phyloP scores from a whole-genome alignment of 2,329 filamentous ascomycete genomes.

The Pseudogymnoascus verrucosus region DNA sequence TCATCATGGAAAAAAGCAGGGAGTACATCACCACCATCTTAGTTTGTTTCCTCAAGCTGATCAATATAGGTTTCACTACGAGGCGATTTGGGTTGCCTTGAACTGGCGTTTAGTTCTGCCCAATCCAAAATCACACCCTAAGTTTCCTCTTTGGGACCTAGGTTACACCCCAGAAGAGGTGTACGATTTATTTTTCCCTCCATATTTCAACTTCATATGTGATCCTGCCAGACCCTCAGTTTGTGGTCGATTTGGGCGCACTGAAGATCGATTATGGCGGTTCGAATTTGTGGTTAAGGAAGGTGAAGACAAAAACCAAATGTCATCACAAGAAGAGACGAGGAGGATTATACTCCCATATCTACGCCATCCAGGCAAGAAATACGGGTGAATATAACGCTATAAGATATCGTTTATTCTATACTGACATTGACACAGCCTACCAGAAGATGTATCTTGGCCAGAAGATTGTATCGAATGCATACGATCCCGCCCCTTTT shows the following conservation, averaged over 20 bases:
- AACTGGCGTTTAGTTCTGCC: constrained; percentile 25
- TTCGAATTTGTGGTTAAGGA: constrained; percentile 30
- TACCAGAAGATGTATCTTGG: constrained; percentile 28
- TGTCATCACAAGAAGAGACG: constrained; percentile 23
- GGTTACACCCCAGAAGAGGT: constrained; percentile 24
- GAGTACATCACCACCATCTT: background rate
- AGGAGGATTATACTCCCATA: constrained; percentile 25
- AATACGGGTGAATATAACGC: constrained; percentile 12
- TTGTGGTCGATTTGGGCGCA: constrained; percentile 25
- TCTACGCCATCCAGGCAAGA: constrained; percentile 21
- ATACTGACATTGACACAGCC: background rate
- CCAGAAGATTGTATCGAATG: constrained; percentile 40
- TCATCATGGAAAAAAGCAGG: constrained; percentile 29
- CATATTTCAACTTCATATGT: constrained; percentile 24
- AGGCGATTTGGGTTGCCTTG: constrained; percentile 26
- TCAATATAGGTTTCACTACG: constrained; percentile 16
- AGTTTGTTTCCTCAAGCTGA: background rate
- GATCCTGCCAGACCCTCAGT: constrained; percentile 22
- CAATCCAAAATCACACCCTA: constrained; percentile 23
- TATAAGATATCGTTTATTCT: background rate
- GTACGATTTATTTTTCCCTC: constrained; percentile 26
- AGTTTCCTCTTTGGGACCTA: constrained; percentile 25
- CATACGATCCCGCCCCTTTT: constrained; percentile 39
- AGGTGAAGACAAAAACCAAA: constrained; percentile 25
- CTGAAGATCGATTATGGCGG: constrained; percentile 25